Percentiles rank a stretch among this genome's conserved stretches.
phyloP scores from a whole-genome alignment of 2,329 filamentous ascomycete genomes.

The Aspergillus spinulosporus region DNA sequence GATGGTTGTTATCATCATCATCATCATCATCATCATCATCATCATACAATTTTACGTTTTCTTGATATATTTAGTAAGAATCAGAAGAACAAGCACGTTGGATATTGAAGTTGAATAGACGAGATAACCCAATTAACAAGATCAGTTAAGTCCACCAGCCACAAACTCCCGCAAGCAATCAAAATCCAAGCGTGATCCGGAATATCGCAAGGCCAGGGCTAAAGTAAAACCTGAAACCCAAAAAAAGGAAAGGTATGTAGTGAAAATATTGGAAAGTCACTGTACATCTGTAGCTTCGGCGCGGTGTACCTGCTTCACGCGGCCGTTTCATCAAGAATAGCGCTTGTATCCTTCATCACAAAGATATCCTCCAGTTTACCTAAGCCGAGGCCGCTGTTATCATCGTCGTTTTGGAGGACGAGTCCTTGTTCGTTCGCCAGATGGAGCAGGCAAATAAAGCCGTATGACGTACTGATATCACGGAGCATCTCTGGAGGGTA shows the following conservation, averaged over 20 bases:
- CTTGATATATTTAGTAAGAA: background rate
- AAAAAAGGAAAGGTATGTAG: background rate
- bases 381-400: constrained; percentile 27
- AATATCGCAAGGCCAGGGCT: background rate
- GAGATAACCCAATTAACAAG: background rate
- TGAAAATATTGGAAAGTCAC: constrained; percentile 5
- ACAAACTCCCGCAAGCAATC: constrained; percentile 21
- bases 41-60: background rate
- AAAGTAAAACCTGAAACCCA: background rate
- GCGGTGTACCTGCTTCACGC: constrained; percentile 21
- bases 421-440: constrained; percentile 91
- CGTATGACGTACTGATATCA: constrained; percentile 90
- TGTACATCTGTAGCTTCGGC: constrained; percentile 8
- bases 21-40: too few species aligned
- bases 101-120: background rate
- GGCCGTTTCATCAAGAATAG: constrained; percentile 40
- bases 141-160: constrained; percentile 4
- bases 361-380: constrained; percentile 48
- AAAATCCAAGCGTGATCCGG: constrained; percentile 15
- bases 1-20: too few species aligned
- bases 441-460: constrained; percentile 91
- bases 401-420: constrained; percentile 65
- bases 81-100: background rate
- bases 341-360: constrained; percentile 42
- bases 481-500: constrained; percentile 84